These are phyloP conservation scores for Bolboschoenus planiculmis DNA, from an alignment of 176 grass and related monocot genomes.

Conservation along the genomic window DNA sequence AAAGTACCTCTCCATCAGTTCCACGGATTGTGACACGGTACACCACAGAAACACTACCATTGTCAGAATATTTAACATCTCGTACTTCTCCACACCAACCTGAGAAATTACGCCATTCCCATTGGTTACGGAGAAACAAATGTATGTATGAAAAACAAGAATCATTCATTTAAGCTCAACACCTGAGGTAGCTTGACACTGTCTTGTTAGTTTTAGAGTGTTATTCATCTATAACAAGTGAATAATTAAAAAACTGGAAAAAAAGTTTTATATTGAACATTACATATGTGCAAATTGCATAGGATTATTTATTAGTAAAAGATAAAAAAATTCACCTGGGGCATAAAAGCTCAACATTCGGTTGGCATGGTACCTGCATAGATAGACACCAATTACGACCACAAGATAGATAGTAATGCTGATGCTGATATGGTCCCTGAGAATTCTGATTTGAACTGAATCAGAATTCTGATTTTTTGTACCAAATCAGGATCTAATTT, in stretches of 20 bases:
- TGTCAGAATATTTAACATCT: slow-evolving; percentile 54
- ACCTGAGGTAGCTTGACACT: not conserved
- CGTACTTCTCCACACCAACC: slow-evolving; percentile 90
- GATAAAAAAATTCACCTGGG: slow-evolving; percentile 47
- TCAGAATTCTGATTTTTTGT: not conserved
- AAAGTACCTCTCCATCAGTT: slow-evolving; percentile 61
- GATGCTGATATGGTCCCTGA: not conserved
- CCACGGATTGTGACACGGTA: slow-evolving; percentile 75
- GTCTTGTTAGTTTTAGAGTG: not conserved
- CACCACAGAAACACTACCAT: slow-evolving; percentile 52
- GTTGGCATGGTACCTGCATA: slow-evolving; percentile 85
- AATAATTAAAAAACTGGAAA: not conserved
- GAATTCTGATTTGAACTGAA: not conserved
- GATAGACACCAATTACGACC: slow-evolving; percentile 3
- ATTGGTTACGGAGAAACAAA: not conserved
- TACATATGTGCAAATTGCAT: not conserved
- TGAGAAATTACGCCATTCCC: slow-evolving; percentile 5
- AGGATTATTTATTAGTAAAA: not conserved
- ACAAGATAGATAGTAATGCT: not conserved
- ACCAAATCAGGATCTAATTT: not conserved
- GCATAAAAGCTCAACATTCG: slow-evolving; percentile 99
- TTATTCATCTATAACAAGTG: not conserved
- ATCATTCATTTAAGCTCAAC: not conserved
- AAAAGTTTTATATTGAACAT: not conserved
- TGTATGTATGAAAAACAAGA: not conserved